Percentiles rank a stretch among this genome's conserved stretches.
These are phyloP conservation scores for Jamesozyma spencerorum DNA, from an alignment of 805 yeast genomes.

Conservation along the genomic window DNA sequence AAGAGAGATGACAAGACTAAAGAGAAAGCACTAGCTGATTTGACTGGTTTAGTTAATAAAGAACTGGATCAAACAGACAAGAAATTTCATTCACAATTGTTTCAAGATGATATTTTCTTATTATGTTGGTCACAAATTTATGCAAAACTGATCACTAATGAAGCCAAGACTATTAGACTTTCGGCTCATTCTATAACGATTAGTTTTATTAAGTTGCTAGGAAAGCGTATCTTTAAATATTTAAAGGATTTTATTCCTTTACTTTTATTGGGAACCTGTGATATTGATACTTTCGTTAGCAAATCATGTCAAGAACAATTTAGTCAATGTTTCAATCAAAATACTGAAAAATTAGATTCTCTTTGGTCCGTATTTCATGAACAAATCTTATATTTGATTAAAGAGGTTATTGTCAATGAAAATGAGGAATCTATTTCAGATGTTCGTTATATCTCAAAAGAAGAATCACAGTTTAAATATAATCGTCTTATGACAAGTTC, in stretches of 20 bases:
- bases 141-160: conserved; percentile 68
- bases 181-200: conserved; percentile 60
- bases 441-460: conserved; percentile 55
- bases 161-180: conserved; percentile 54
- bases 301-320: conserved; percentile 41
- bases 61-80: conserved; percentile 3
- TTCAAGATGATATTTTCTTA: conserved; percentile 46
- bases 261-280: conserved; percentile 65
- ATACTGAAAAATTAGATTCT: conserved; percentile 43
- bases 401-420: conserved; percentile 47
- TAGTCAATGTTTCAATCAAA: conserved; percentile 45
- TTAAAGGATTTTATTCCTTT: conserved; percentile 64
- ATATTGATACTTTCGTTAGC: conserved; percentile 55
- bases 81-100: conserved; percentile 1
- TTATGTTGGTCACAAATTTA: conserved; percentile 72
- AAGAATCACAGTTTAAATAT: conserved; percentile 59
- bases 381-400: conserved; percentile 47
- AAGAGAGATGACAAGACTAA: conserved; percentile 80
- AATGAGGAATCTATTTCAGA: conserved; percentile 60
- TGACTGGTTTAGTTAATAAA: conserved; percentile 31
- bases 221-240: conserved; percentile 53
- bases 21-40: conserved; percentile 64
- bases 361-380: conserved; percentile 52
- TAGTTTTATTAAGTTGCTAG: conserved; percentile 38
- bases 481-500: conserved; percentile 45